Conservation (phyloP, 495 filamentous ascomycete species). For the Apiosordaria backusii region DNA sequence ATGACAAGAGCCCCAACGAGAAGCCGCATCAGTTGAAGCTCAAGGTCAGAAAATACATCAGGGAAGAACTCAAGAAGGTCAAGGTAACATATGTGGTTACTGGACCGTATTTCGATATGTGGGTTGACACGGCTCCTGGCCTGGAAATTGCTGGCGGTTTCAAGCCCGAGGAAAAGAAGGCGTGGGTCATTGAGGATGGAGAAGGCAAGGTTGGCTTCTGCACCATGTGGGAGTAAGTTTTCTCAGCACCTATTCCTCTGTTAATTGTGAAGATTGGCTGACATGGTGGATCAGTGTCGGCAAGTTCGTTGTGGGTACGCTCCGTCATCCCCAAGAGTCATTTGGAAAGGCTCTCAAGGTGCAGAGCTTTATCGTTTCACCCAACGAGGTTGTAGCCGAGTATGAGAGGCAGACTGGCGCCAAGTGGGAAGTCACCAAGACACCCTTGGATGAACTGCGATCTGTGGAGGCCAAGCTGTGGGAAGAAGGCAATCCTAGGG, state of each 20-base stretch:
- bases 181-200: slow-evolving; percentile 57
- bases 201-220: slow-evolving; percentile 59
- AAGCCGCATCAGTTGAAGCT: slow-evolving; percentile 69
- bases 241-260: neutral
- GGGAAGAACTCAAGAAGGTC: slow-evolving; percentile 48
- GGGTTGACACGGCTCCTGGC: slow-evolving; percentile 42
- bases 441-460: slow-evolving; percentile 48
- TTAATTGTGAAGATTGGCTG: neutral
- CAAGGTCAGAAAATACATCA: slow-evolving; percentile 57
- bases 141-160: slow-evolving; percentile 48
- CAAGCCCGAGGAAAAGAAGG: slow-evolving; percentile 52
- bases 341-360: slow-evolving; percentile 58
- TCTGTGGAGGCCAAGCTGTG: slow-evolving; percentile 54
- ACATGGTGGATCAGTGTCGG: slow-evolving; percentile 51
- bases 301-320: slow-evolving; percentile 56
- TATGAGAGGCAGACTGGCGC: slow-evolving; percentile 62
- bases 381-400: slow-evolving; percentile 57
- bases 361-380: slow-evolving; percentile 66
- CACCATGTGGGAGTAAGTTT: slow-evolving; percentile 62
- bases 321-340: slow-evolving; percentile 52
- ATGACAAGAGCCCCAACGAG: slow-evolving; percentile 52
- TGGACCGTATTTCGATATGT: slow-evolving; percentile 67
- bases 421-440: slow-evolving; percentile 54
- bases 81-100: slow-evolving; percentile 66
- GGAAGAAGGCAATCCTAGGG: slow-evolving; percentile 49